Evolutionary conservation across 306 rosid species (phyloP).

Genomic region (Dalbergia cochinchinensis): DNA sequence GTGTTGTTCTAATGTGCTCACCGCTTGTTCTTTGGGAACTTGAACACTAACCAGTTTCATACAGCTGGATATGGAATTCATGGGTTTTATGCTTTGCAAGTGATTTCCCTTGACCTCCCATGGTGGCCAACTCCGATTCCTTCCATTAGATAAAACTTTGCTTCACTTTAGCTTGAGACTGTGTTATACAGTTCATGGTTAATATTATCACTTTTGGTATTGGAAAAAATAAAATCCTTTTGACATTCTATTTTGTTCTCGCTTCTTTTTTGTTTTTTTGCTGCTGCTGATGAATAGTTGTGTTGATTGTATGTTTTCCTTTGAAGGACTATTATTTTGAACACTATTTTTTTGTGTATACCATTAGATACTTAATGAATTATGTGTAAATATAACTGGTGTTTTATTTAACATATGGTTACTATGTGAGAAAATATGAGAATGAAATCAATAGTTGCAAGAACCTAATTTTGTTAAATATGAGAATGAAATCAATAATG

Average conservation of each 20-base stretch:
- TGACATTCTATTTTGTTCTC: no score
- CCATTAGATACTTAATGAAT: no score
- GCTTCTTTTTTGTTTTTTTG: no score
- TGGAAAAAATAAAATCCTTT: no score
- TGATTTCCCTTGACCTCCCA: slow-evolving; percentile 24
- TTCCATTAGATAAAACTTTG: background rate
- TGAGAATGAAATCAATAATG: no score
- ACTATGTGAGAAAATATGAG: background rate
- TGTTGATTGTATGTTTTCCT: no score
- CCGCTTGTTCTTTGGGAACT: slow-evolving; percentile 18
- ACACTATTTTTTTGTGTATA: no score
- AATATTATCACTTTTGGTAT: background rate
- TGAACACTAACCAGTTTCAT: slow-evolving; percentile 2
- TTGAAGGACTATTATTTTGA: no score
- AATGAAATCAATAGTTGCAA: background rate
- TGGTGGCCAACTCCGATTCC: slow-evolving; percentile 42
- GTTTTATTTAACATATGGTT: no score
- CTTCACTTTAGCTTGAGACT: background rate
- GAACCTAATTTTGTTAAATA: background rate
- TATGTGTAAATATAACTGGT: no score
- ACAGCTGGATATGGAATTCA: slow-evolving; percentile 39
- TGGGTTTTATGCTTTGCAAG: slow-evolving; percentile 23
- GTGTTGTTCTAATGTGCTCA: slow-evolving; percentile 40
- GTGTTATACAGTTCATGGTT: no score
- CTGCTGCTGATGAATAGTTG: no score